These are phyloP conservation scores for Metarhizium sp. DNA, from an alignment of 2,329 filamentous ascomycete genomes.

Conservation along the genomic window DNA sequence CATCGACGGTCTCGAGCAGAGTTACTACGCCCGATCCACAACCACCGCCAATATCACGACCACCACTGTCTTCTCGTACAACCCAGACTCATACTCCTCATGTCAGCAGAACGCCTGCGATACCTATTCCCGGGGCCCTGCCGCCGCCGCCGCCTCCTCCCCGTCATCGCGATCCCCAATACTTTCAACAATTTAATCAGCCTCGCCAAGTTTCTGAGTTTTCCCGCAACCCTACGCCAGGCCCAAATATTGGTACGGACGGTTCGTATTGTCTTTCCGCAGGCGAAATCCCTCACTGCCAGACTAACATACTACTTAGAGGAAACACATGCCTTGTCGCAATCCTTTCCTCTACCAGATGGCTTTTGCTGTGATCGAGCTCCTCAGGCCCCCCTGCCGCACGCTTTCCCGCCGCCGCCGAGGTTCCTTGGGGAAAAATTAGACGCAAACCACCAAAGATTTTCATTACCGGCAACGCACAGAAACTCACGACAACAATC, in stretches of 20 bases:
- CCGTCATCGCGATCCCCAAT: slow-evolving; percentile 1
- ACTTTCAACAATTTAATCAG: slow-evolving; percentile 2
- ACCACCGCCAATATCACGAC: slow-evolving; percentile 7
- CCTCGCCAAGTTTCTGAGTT: background rate
- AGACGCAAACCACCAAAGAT: background rate
- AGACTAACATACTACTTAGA: background rate
- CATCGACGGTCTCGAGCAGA: slow-evolving; percentile 19
- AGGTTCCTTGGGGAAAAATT: background rate
- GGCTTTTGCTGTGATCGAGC: background rate
- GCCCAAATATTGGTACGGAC: background rate
- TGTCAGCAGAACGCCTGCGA: slow-evolving; percentile 5
- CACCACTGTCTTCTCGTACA: slow-evolving; percentile 8
- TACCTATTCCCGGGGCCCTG: slow-evolving; percentile 8
- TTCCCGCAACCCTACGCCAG: background rate
- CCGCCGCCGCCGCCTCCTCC: slow-evolving; percentile 9
- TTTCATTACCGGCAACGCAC: background rate
- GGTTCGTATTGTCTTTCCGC: background rate
- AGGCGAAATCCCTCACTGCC: background rate
- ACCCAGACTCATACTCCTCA: slow-evolving; percentile 8
- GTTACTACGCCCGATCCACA: slow-evolving; percentile 18
- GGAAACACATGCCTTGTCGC: slow-evolving; percentile 10
- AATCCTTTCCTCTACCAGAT: slow-evolving; percentile 12
- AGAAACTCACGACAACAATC: background rate
- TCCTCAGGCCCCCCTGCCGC: background rate
- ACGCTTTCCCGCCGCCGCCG: background rate